phyloP scores from a whole-genome alignment of 2,329 filamentous ascomycete species.

The Botrytis deweyae region DNA sequence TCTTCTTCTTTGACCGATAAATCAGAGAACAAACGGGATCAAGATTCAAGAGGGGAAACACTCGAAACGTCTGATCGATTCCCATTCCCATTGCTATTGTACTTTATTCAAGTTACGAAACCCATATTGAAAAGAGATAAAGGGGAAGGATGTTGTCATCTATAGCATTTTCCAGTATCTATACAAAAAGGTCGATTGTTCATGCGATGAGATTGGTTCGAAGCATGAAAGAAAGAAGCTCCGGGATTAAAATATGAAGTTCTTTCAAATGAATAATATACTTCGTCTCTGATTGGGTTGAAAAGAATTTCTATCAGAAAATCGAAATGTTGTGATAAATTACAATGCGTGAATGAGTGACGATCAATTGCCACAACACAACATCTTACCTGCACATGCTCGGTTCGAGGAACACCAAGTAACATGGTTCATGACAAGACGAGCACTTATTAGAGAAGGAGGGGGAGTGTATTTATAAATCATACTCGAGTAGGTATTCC shows the following conservation, averaged over 20 bases:
- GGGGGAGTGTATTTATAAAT: background rate
- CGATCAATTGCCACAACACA: constrained; percentile 12
- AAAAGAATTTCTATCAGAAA: constrained; percentile 3
- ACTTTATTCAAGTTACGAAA: background rate
- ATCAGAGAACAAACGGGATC: background rate
- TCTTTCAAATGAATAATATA: background rate
- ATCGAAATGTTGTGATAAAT: background rate
- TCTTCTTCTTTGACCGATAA: background rate
- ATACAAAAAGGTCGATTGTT: background rate
- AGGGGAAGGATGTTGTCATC: background rate
- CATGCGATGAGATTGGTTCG: background rate
- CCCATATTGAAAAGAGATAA: background rate
- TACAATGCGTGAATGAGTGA: background rate
- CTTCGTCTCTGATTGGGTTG: background rate
- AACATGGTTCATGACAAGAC: background rate
- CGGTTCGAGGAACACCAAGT: background rate
- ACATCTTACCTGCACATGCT: background rate
- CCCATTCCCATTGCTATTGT: background rate
- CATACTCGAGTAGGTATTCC: background rate
- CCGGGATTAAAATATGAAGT: background rate
- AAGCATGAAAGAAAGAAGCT: background rate
- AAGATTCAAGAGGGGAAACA: background rate
- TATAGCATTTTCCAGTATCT: background rate
- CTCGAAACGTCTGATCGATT: background rate
- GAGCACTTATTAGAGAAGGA: background rate